Base-by-base conservation (phyloP, 2,329 filamentous ascomycete genomes). In the Colletotrichum lini region DNA sequence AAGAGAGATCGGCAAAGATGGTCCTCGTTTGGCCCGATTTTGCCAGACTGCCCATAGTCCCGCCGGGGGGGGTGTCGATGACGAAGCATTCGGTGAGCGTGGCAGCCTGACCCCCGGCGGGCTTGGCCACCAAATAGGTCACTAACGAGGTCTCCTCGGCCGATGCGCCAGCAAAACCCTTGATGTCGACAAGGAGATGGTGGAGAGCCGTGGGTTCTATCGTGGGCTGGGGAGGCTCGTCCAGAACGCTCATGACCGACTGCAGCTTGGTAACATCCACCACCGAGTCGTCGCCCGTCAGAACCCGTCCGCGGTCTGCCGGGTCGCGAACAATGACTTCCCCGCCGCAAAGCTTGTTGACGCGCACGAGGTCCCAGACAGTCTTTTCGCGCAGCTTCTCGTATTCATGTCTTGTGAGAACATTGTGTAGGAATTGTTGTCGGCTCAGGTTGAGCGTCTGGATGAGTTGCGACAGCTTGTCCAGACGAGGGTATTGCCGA, bases 291-390 rank as follows among this genome's bases (percentile, higher is more conserved):
- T 98, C 93, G 15, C 94, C 94, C 0, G 95, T 98, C 76, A 99
- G 83, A 38, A 98, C 91, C 56, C 95, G 91, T 10, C 96, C 96
- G 40, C 93, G 89, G 78, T 95, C 91, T 23, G 88, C 88, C 2
- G 96, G 94, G 81, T 97, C 96, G 40, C 96, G 91, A 70, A 99
- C 96, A 79, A 99, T 98, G 58, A 99, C 93, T 79, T 98, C 95
- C 61, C 94, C 94, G 72, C 92, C 94, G 65, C 98, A 92, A 77
- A 98, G 89, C 83, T 98, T 98, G 83, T 99, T 99, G 54, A 96
- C 96, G 53, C 89, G 91, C 3, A 98, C 96, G 60, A 99, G 85
- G 77, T 98, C 94, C 96, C 97, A 99, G 0, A 99, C 95, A 0
- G 95, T 97, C 80, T 93, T 92, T 79, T 98, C 94, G 71, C 96